Evolutionary conservation across 352 stramenopile species (phyloP), one percentile per base, ranked within the genome.

Genomic region (Globisporangium iwayamae): DNA sequence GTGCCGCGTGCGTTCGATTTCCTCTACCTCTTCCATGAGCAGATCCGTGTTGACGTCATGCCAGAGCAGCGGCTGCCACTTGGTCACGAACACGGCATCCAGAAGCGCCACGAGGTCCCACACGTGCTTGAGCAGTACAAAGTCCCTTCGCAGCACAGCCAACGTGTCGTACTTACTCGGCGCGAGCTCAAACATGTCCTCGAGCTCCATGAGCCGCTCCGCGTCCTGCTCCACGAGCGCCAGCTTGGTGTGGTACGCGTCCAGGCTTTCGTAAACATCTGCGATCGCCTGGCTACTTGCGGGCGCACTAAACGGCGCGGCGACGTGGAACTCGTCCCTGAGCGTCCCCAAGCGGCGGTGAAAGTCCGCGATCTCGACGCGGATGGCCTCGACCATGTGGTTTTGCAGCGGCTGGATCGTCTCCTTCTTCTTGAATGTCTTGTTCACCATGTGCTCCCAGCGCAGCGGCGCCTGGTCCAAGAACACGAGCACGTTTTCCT

Each of bases 171-270:
- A 80, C 30, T 90, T 91, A 22, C 79, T 95, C 1, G 81, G 74
- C 1, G 87, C 70, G 11, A 99, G 73, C 67, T 99, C 96, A 70
- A 98, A 99, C 68, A 98, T 94, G 52, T 98, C 94, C 69, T 98
- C 94, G 13, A 98, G 76, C 56, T 98, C 89, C 38, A 96, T 78
- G 54, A 97, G 75, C 34, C 75, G 75, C n/a, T 74, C 60, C 18
- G 87, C 88, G 71, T 98, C 85, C 0, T 79, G 67, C 66, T 98
- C 94, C 28, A 97, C 75, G 8, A 88, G 68, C 36, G 73, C 57
- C 20, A 98, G 52, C 58, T 90, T 91, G 3, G 60, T 61, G 46
- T 96, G 83, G 65, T 97, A 97, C 9, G 73, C 75, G 66, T 98
- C 90, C 60, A 98, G 81, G 28, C 85, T 78, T 0, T 72, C 69